Base-by-base conservation (phyloP, 495 filamentous ascomycete species). In the Penicillium simplicissimum region DNA sequence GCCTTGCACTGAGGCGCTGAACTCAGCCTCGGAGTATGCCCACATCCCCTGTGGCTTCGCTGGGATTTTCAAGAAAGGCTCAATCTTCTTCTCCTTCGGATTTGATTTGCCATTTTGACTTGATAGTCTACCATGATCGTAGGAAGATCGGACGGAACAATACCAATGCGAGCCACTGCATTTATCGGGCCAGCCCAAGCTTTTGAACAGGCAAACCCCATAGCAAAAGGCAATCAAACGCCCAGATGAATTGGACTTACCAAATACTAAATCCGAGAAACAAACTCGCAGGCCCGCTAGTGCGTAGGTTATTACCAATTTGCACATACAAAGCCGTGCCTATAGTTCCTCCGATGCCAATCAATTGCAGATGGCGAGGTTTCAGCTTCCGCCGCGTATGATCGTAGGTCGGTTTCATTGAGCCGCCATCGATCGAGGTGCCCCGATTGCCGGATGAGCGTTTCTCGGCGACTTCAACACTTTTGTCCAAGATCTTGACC, bases 311-410 rank as follows among this genome's bases (percentile, higher is more conserved):
- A 21, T 74, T 77, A 17, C 90, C 91, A 56, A 95, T 92, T 62
- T 88, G 84, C 25, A 92, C 87, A 72, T 87, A 92, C 11, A 92
- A 76, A 2, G 84, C 90, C n/a, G 90, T 92, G n/a, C 90, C 90
- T 67, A 92, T 92, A 36, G 85, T 87, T 36, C 90, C 90, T 38
- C 90, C 90, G 64, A 92, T 87, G 42, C 86, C 88, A 55, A 92
- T 92, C 57, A 93, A 75, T 65, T 90, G 87, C 56, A 90, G 84
- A 68, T 91, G 88, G 49, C 88, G 79, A 19, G 86, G 82, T 56
- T 86, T 85, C 23, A 90, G 74, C 63, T 79, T 83, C 9, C 87
- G 85, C 15, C 82, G 80, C 9, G 84, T 86, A 43, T 74, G 73
- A 57, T 85, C 83, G 37, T 72, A 69, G 17, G 57, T 59, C 0